phyloP scores from a whole-genome alignment of 768 basidiomycete species.

The Russula sp. region DNA sequence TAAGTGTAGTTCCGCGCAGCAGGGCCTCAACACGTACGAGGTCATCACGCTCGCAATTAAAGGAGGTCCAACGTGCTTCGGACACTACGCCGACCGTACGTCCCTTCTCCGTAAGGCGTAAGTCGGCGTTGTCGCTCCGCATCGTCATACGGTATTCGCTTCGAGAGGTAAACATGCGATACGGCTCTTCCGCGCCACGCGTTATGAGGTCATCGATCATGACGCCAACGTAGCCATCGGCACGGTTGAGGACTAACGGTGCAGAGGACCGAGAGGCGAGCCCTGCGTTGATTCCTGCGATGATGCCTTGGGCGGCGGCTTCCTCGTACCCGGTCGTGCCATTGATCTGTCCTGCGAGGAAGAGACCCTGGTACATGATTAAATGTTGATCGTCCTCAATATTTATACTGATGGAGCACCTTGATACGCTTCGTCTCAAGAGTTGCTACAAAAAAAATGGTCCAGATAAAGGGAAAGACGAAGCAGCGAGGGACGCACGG shows the following conservation, averaged over 20 bases:
- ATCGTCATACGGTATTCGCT: conserved; percentile 88
- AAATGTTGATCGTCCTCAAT: neutral
- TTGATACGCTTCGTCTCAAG: conserved; percentile 82
- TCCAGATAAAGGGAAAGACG: neutral
- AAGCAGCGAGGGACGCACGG: conserved; percentile 40
- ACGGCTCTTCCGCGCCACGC: conserved; percentile 88
- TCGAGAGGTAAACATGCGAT: conserved; percentile 90
- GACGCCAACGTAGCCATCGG: conserved; percentile 82
- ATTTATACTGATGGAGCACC: conserved; percentile 31
- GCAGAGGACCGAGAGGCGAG: conserved; percentile 50
- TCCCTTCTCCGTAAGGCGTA: conserved; percentile 76
- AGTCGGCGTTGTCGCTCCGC: conserved; percentile 84
- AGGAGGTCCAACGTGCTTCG: conserved; percentile 40
- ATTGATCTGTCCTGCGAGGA: conserved; percentile 35
- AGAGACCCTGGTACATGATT: conserved; percentile 32
- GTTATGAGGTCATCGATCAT: conserved; percentile 89
- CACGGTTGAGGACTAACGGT: conserved; percentile 66
- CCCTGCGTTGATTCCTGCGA: conserved; percentile 88
- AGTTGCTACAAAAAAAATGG: conserved; percentile 34
- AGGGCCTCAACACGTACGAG: conserved; percentile 32
- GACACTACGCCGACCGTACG: conserved; percentile 38
- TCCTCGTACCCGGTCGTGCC: conserved; percentile 94
- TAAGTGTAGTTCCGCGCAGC: conserved; percentile 34
- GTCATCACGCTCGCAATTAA: conserved; percentile 31
- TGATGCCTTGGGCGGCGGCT: conserved; percentile 83